Conservation (phyloP, 2,329 filamentous ascomycete species). For the Aspergillus sergii region DNA sequence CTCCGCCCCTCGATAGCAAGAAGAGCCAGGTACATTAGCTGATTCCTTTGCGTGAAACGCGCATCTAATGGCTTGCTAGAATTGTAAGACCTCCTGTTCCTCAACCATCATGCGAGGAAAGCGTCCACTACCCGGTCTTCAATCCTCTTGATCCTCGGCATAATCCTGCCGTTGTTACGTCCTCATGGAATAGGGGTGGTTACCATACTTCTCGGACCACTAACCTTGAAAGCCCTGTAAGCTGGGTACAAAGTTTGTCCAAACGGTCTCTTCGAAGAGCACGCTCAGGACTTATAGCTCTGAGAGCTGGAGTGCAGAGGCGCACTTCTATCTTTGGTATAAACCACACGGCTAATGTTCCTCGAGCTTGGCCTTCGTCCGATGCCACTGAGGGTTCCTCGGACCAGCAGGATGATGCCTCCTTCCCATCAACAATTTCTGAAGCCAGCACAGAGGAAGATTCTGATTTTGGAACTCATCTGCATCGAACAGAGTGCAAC, state of each 20-base stretch:
- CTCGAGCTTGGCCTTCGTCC: constrained; percentile 16
- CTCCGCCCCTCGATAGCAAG: constrained; percentile 21
- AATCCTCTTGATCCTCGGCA: constrained; percentile 40
- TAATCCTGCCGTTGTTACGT: constrained; percentile 27
- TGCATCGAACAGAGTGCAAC: constrained; percentile 29
- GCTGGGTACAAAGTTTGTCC: constrained; percentile 31
- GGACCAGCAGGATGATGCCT: constrained; percentile 5
- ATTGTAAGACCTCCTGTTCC: constrained; percentile 12
- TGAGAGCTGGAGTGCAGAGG: constrained; percentile 31
- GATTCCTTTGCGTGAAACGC: not conserved
- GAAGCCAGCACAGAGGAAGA: constrained; percentile 34
- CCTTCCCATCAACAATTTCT: constrained; percentile 26
- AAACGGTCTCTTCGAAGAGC: constrained; percentile 35
- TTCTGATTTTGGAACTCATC: constrained; percentile 28
- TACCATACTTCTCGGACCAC: constrained; percentile 17
- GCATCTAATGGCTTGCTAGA: constrained; percentile 8
- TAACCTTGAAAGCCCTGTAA: constrained; percentile 20
- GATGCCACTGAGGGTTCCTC: constrained; percentile 20
- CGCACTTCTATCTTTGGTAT: constrained; percentile 14
- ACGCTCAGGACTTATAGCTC: constrained; percentile 32
- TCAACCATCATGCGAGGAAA: constrained; percentile 34
- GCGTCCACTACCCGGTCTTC: constrained; percentile 38
- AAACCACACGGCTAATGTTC: constrained; percentile 3
- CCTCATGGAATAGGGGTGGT: constrained; percentile 15
- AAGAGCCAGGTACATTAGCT: constrained; percentile 26